Percentiles rank a stretch among this genome's conserved stretches.
phyloP scores from a whole-genome alignment of 2,329 filamentous ascomycete genomes.

The Fusarium floridanum region DNA sequence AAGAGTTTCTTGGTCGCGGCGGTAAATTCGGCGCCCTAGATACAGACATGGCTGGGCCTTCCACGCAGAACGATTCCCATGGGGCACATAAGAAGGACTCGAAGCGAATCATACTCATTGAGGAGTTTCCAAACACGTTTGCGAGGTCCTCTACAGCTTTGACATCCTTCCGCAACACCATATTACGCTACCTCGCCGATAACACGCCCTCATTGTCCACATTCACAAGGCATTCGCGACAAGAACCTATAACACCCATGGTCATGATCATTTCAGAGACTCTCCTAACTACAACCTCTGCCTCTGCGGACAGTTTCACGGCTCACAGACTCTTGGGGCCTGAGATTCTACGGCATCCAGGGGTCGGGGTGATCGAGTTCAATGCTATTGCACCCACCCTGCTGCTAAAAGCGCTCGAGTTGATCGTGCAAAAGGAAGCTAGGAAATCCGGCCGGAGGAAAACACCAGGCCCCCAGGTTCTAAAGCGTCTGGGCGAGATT shows the following conservation, averaged over 20 bases:
- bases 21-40: constrained; percentile 83
- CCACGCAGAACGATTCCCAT: constrained; percentile 42
- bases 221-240: constrained; percentile 57
- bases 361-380: constrained; percentile 87
- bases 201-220: constrained; percentile 69
- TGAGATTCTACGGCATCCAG: constrained; percentile 85
- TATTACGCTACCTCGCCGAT: constrained; percentile 80
- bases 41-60: constrained; percentile 49
- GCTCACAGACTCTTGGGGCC: constrained; percentile 90
- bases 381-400: constrained; percentile 91
- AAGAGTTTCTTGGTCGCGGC: constrained; percentile 88
- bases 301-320: constrained; percentile 91
- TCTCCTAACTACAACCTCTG: constrained; percentile 84
- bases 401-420: constrained; percentile 84
- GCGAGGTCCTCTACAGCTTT: constrained; percentile 73
- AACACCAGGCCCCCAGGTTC: constrained; percentile 81
- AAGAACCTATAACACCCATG: constrained; percentile 74
- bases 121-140: constrained; percentile 86
- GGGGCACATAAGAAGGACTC: constrained; percentile 30
- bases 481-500: constrained; percentile 84
- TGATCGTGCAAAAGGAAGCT: constrained; percentile 87
- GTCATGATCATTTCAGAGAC: constrained; percentile 95
- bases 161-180: constrained; percentile 78
- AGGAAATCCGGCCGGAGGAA: constrained; percentile 79
- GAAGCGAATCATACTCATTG: constrained; percentile 76